These are phyloP conservation scores for Bassia scoparia DNA, from an alignment of 148 eudicot species.

Conservation along the genomic window DNA sequence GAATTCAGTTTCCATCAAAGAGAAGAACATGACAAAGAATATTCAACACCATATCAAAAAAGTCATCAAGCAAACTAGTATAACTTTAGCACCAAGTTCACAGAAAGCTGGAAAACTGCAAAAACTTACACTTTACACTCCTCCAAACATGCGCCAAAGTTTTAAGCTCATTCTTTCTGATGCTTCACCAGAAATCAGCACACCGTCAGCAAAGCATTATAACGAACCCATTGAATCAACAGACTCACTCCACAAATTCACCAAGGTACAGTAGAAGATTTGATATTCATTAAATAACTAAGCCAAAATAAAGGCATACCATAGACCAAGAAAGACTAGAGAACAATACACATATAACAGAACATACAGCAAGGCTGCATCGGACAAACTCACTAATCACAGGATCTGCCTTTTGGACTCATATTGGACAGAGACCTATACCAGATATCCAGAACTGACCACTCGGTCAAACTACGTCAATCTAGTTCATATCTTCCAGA, in stretches of 20 bases:
- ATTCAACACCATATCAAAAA: too few species aligned
- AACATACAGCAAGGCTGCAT: background rate
- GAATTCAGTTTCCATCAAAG: too few species aligned
- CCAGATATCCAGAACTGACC: constrained; percentile 78
- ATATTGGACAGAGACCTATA: constrained; percentile 64
- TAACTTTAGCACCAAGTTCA: too few species aligned
- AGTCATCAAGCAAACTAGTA: too few species aligned
- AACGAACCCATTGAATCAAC: constrained; percentile 80
- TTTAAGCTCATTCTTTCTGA: constrained; percentile 77
- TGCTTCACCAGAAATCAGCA: constrained; percentile 75
- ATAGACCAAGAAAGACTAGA: constrained; percentile 6
- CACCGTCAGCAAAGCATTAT: constrained; percentile 77
- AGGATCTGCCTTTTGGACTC: constrained; percentile 78
- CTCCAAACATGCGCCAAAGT: constrained; percentile 97
- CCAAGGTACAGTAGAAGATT: constrained; percentile 33
- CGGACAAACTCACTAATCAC: constrained; percentile 72
- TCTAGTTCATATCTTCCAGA: constrained; percentile 56
- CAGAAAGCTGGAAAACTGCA: constrained; percentile 2
- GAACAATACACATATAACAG: background rate
- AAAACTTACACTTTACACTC: constrained; percentile 67
- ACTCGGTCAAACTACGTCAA: constrained; percentile 88
- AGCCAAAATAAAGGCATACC: background rate
- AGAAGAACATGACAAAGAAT: constrained; percentile 19
- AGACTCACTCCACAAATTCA: constrained; percentile 79
- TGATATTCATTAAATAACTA: background rate